Evolutionary conservation across 2,329 filamentous ascomycete genomes (phyloP).

Genomic region (Gaeumannomyces sp.): DNA sequence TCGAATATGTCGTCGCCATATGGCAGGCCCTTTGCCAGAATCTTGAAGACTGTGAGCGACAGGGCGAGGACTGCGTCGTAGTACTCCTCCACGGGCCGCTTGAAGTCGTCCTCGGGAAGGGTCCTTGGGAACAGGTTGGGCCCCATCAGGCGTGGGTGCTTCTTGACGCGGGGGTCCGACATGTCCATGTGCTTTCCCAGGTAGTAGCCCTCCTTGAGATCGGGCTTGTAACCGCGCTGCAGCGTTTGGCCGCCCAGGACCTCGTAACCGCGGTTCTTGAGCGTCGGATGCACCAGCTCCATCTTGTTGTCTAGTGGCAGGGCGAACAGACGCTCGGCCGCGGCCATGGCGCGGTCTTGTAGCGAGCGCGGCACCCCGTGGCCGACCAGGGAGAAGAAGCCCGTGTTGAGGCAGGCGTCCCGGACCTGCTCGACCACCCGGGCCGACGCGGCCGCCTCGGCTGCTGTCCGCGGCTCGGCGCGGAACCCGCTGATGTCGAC

Average conservation of each 20-base stretch:
- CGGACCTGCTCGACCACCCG: conserved; percentile 25
- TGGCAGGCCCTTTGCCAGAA: conserved; percentile 35
- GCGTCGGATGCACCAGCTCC: conserved; percentile 24
- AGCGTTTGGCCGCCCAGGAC: conserved; percentile 38
- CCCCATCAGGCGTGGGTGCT: conserved; percentile 34
- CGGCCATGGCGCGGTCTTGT: conserved; percentile 17
- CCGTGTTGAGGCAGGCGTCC: conserved; percentile 24
- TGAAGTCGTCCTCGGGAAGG: conserved; percentile 25
- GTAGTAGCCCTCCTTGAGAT: conserved; percentile 41
- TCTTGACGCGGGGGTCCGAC: conserved; percentile 20
- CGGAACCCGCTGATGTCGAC: conserved; percentile 28
- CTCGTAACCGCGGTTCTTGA: conserved; percentile 42
- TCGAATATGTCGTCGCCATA: conserved; percentile 35
- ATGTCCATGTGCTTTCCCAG: conserved; percentile 31
- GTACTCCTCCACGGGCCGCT: conserved; percentile 32
- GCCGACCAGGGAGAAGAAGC: conserved; percentile 25
- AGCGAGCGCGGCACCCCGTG: conserved; percentile 20
- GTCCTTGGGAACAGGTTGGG: conserved; percentile 31
- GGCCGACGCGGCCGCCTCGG: conserved; percentile 18
- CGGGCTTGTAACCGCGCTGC: conserved; percentile 36
- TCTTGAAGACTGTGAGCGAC: conserved; percentile 32
- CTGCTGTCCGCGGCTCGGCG: conserved; percentile 20
- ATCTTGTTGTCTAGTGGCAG: conserved; percentile 40
- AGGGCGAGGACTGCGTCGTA: conserved; percentile 32
- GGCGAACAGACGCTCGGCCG: conserved; percentile 39